Base-by-base conservation (phyloP, 1,284 basidiomycete genomes). In the Mycosarcoma mackinlayi region DNA sequence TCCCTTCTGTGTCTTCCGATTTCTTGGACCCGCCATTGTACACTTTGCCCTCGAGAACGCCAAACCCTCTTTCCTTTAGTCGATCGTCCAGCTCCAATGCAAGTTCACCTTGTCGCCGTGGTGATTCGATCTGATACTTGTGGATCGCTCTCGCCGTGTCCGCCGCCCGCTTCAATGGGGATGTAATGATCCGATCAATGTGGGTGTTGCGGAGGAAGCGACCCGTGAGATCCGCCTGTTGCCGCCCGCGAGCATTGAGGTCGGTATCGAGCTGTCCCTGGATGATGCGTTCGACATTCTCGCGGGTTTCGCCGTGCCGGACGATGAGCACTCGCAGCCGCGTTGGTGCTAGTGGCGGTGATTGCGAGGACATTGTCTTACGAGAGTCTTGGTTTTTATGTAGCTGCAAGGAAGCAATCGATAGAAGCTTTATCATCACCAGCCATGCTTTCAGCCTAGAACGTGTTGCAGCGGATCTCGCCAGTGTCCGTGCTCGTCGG, bases 201-300 rank as follows among this genome's bases (percentile, higher is more conserved):
- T 30, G 56, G 11, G 59, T 62, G 28, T 25, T 28, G n/a, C 59
- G 34, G 27, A 82, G 73, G 21, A 64, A 75, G 2, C 14, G 37
- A 16, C 65, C 80, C 4, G 73, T 76, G 33, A 54, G 10, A 1
- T 63, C 47, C n/a, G 80, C 80, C 47, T 82, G 80, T 23, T 40
- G 35, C 1, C 67, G 46, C 8, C 80, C 80, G 18, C 59, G 44
- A 3, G 39, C 57, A 49, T 82, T 81, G 38, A 82, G 73, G 16
- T 64, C 42, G 14, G 78, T 82, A 35, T 82, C 80, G 21, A 81
- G 68, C 42, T 80, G 80, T 9, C 80, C 80, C 46, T 82, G 80
- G 25, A 82, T 76, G 66, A 81, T 77, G 23, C 78, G 72, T 31
- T 56, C 45, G 25, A 80, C 80, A 44, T 82, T 82, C 21, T 77